A percentile compares a stretch with the other conserved stretches of the same genome.
These are phyloP conservation scores for Forsythia viridissima DNA, from an alignment of 257 asterid genomes.

Conservation along the genomic window DNA sequence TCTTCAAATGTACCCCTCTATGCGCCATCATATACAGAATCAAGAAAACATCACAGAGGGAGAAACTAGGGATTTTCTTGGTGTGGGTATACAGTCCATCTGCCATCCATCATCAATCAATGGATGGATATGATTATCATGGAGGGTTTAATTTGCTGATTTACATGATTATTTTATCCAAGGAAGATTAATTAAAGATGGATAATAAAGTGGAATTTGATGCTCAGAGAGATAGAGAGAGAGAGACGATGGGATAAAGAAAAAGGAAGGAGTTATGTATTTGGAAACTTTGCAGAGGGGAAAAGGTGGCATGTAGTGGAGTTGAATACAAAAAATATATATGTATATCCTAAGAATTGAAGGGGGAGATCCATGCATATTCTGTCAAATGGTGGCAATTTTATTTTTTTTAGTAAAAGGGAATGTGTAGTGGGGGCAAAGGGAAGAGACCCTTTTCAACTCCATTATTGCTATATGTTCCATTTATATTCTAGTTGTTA, in stretches of 20 bases:
- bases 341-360: slow-evolving; percentile 10
- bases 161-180: slow-evolving; percentile 16
- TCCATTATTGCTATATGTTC: slow-evolving; percentile 58
- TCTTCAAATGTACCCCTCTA: slow-evolving; percentile 57
- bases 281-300: too few species aligned
- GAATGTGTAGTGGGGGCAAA: slow-evolving; percentile 63
- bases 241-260: slow-evolving; percentile 21
- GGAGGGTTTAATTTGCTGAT: neutral
- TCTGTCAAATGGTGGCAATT: slow-evolving; percentile 45
- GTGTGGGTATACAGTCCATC: slow-evolving; percentile 78
- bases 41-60: slow-evolving; percentile 45
- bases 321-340: slow-evolving; percentile 25
- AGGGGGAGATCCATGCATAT: slow-evolving; percentile 70
- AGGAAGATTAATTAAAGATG: slow-evolving; percentile 20
- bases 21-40: slow-evolving; percentile 45
- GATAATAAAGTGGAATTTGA: neutral
- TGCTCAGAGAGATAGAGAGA: neutral
- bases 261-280: too few species aligned
- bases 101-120: slow-evolving; percentile 79
- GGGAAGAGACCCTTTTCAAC: slow-evolving; percentile 44
- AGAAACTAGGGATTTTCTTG: slow-evolving; percentile 93
- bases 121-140: slow-evolving; percentile 69
- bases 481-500: slow-evolving; percentile 46
- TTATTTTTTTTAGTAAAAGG: slow-evolving; percentile 32
- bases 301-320: slow-evolving; percentile 47